Conservation (phyloP, 257 asterid genomes). For the Scutellaria barbata region DNA sequence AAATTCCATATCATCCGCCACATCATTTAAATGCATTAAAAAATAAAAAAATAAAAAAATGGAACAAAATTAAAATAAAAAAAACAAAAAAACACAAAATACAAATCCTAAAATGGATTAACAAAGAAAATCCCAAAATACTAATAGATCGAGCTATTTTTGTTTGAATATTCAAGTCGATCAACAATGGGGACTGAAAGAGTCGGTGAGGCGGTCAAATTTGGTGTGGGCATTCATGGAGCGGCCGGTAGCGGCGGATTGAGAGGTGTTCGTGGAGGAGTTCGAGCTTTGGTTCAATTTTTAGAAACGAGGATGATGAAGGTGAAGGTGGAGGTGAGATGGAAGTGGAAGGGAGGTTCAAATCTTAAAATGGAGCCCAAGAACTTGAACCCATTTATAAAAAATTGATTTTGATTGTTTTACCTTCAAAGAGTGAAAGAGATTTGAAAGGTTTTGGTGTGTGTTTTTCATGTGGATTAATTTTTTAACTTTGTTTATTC, state of each 20-base stretch:
- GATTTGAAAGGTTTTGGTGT: constrained; percentile 21
- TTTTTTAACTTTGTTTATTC: no score
- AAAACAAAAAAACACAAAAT: no score
- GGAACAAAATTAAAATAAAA: no score
- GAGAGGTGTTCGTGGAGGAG: constrained; percentile 54
- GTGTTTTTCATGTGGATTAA: neutral
- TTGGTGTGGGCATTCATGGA: constrained; percentile 42
- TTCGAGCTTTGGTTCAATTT: constrained; percentile 62
- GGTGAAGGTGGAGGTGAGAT: no score
- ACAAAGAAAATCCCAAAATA: no score
- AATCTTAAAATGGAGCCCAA: constrained; percentile 42
- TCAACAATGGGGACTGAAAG: constrained; percentile 48
- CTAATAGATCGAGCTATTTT: constrained; percentile 31
- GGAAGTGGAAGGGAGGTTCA: constrained; percentile 45
- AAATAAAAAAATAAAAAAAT: no score
- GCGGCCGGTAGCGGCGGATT: constrained; percentile 3
- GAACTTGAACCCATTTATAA: constrained; percentile 44
- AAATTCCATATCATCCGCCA: no score
- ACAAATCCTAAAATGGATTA: no score
- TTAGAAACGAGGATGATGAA: constrained; percentile 45
- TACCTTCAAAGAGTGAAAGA: neutral
- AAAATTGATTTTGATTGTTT: neutral
- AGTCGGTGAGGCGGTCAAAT: constrained; percentile 52
- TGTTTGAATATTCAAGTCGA: constrained; percentile 22
- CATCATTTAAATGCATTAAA: no score